phyloP scores from a whole-genome alignment of 192 early-diverging fungal species.

The Spizellomyces sp. region DNA sequence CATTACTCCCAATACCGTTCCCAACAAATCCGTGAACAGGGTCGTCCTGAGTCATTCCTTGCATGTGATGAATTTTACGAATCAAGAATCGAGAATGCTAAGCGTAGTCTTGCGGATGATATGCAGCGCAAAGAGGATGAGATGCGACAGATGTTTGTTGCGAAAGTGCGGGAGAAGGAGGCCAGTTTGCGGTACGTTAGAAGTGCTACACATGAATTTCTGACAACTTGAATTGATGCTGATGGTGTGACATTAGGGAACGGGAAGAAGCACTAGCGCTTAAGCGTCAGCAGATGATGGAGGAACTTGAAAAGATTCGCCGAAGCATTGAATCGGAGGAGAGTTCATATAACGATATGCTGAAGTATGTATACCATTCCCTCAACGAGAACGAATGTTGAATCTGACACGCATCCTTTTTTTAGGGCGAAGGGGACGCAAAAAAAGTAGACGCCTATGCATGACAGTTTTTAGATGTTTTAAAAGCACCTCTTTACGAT shows the following conservation, averaged over 20 bases:
- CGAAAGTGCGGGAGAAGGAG: slow-evolving; percentile 66
- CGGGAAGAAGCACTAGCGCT: slow-evolving; percentile 51
- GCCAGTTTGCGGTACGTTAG: slow-evolving; percentile 48
- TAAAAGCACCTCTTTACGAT: too few species aligned
- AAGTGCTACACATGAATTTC: too few species aligned
- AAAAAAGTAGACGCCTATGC: too few species aligned
- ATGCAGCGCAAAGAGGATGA: slow-evolving; percentile 77
- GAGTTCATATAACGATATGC: slow-evolving; percentile 28
- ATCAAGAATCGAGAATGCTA: slow-evolving; percentile 65
- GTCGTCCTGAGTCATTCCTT: slow-evolving; percentile 78
- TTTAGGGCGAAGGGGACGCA: too few species aligned
- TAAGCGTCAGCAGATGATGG: slow-evolving; percentile 52
- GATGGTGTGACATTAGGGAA: slow-evolving; percentile 22
- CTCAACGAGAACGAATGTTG: neutral
- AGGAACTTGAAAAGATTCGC: slow-evolving; percentile 53
- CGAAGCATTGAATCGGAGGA: slow-evolving; percentile 46
- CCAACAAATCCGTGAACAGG: slow-evolving; percentile 77
- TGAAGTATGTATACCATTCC: slow-evolving; percentile 16
- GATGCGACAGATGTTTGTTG: slow-evolving; percentile 64
- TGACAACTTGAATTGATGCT: too few species aligned
- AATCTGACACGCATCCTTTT: too few species aligned
- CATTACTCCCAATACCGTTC: slow-evolving; percentile 97
- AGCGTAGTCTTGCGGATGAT: slow-evolving; percentile 60
- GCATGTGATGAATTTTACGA: slow-evolving; percentile 83
- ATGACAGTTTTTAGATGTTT: too few species aligned